Conservation (phyloP, 106 monocot genomes). For the Cymbidium sinense region DNA sequence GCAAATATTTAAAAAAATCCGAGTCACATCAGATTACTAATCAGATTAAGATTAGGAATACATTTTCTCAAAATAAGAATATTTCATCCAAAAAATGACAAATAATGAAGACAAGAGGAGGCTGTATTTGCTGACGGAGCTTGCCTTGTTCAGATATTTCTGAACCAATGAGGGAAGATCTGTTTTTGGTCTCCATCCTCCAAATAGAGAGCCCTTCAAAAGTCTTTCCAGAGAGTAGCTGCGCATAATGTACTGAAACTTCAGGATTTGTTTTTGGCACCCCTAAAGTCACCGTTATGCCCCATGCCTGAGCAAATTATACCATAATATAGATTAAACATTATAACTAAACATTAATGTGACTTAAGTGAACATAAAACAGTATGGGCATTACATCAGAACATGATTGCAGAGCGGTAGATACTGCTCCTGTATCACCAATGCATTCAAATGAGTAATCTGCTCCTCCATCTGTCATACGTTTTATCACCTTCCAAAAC, state of each 20-base stretch:
- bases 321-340: not conserved
- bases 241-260: constrained; percentile 66
- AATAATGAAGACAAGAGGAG: too few relatives aligned
- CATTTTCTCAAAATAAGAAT: too few relatives aligned
- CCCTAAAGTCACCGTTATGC: constrained; percentile 77
- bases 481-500: constrained; percentile 49
- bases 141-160: constrained; percentile 66
- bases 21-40: too few relatives aligned
- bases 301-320: constrained; percentile 63
- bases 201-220: constrained; percentile 90
- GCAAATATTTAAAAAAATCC: not conserved
- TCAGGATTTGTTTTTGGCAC: constrained; percentile 66
- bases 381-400: constrained; percentile 54
- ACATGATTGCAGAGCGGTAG: constrained; percentile 80
- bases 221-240: constrained; percentile 82
- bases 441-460: constrained; percentile 92
- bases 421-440: constrained; percentile 65
- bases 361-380: not conserved
- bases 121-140: too few relatives aligned
- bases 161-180: constrained; percentile 75
- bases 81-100: too few relatives aligned
- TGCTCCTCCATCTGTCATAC: constrained; percentile 76
- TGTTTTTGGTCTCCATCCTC: constrained; percentile 97
- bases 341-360: not conserved
- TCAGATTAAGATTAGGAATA: too few relatives aligned